A percentile compares a stretch with the other conserved stretches of the same genome.
Evolutionary conservation across 805 yeast species (phyloP).

Genomic region (Candida ortonii): DNA sequence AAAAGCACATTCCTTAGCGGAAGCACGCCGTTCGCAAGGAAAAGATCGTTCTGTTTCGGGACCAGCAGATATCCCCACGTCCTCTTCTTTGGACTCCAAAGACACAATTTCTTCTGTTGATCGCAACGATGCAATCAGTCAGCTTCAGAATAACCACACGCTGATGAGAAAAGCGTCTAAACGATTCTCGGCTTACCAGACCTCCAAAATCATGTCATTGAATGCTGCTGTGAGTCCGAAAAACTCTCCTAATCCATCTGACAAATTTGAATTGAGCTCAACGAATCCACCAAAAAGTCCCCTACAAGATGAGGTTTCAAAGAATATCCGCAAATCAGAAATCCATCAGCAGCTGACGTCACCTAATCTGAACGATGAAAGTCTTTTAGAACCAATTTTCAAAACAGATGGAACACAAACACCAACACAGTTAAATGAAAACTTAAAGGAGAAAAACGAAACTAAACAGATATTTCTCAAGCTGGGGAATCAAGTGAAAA

Average conservation of each 20-base stretch:
- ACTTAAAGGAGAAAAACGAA: too few relatives aligned
- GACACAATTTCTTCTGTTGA: constrained; percentile 6
- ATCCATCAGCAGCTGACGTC: constrained; percentile 22
- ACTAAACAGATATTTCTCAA: constrained; percentile 42
- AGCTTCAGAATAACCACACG: constrained; percentile 78
- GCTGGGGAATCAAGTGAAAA: constrained; percentile 53
- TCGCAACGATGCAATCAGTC: constrained; percentile 60
- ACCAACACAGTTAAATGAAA: too few relatives aligned
- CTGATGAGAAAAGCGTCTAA: constrained; percentile 91
- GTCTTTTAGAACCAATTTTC: constrained; percentile 1
- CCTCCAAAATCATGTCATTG: constrained; percentile 31
- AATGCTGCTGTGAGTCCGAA: constrained; percentile 15
- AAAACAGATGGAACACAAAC: not conserved
- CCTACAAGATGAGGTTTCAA: constrained; percentile 23
- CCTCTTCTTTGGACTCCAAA: constrained; percentile 3
- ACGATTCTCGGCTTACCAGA: constrained; percentile 88
- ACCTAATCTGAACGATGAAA: constrained; percentile 7
- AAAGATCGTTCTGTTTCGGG: constrained; percentile 28
- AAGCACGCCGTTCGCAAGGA: constrained; percentile 14
- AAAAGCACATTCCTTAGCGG: constrained; percentile 25
- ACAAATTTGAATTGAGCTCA: constrained; percentile 4
- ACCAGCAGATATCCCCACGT: constrained; percentile 18
- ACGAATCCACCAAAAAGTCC: constrained; percentile 24
- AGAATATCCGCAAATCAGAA: constrained; percentile 26
- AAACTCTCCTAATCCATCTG: constrained; percentile 15